Evolutionary conservation across 164 flowering plant species (phyloP).

Genomic region (Macadamia tetraphylla): DNA sequence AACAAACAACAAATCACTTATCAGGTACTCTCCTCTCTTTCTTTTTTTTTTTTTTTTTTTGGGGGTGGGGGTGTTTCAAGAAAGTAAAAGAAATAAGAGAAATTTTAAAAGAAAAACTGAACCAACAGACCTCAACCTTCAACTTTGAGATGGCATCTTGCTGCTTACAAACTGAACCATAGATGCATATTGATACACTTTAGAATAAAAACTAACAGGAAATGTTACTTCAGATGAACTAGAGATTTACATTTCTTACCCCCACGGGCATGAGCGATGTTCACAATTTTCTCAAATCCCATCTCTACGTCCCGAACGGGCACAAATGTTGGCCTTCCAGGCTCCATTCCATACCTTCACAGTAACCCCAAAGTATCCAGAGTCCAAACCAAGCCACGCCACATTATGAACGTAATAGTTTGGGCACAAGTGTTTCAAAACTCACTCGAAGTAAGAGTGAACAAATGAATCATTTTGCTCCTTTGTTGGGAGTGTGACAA

Average conservation of each 20-base stretch:
- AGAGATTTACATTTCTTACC: constrained; percentile 34
- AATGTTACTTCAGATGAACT: neutral
- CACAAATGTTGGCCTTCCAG: constrained; percentile 81
- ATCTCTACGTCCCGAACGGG: constrained; percentile 77
- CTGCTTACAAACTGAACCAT: constrained; percentile 65
- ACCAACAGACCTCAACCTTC: constrained; percentile 65
- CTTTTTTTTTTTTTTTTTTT: neutral
- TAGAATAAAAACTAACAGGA: constrained; percentile 3
- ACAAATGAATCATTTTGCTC: constrained; percentile 79
- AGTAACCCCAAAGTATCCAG: constrained; percentile 12
- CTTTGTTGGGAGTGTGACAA: constrained; percentile 58
- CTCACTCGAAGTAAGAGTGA: constrained; percentile 78
- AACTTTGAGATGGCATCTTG: constrained; percentile 52
- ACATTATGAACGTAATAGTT: neutral
- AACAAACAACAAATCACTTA: constrained; percentile 10
- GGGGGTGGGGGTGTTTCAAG: neutral
- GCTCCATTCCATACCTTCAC: constrained; percentile 61
- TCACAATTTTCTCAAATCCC: constrained; percentile 95
- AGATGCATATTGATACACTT: neutral
- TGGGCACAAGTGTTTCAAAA: neutral
- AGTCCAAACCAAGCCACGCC: neutral
- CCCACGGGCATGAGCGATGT: constrained; percentile 81
- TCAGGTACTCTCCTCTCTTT: constrained; percentile 6
- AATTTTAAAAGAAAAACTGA: neutral
- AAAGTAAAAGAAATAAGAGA: neutral